These are phyloP conservation scores for Heimioporus punctisporus DNA, from an alignment of 1,284 basidiomycete species.

Conservation along the genomic window DNA sequence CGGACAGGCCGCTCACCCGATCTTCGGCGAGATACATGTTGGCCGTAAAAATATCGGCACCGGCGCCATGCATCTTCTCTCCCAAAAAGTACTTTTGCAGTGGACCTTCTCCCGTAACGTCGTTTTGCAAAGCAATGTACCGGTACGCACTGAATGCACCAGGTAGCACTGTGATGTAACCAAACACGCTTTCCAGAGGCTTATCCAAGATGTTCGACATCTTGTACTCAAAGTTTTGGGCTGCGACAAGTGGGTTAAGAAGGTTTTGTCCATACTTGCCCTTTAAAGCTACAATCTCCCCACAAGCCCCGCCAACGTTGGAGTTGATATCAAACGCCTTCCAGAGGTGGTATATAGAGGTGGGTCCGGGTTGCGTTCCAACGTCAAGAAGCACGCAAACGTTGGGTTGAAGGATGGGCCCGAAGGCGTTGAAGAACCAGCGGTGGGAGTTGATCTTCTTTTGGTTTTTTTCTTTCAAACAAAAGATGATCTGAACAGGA, in stretches of 20 bases:
- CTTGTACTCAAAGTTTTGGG: constrained; percentile 94
- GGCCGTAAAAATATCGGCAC: constrained; percentile 71
- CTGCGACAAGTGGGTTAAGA: constrained; percentile 77
- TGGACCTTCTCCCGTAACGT: constrained; percentile 82
- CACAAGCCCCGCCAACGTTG: constrained; percentile 95
- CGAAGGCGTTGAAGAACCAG: constrained; percentile 97
- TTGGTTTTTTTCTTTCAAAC: constrained; percentile 94
- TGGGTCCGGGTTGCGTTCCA: constrained; percentile 93
- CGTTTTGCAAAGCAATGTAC: constrained; percentile 84
- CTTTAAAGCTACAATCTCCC: constrained; percentile 62
- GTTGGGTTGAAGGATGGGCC: constrained; percentile 36
- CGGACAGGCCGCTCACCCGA: constrained; percentile 78
- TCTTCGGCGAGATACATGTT: constrained; percentile 96
- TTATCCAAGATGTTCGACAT: constrained; percentile 96
- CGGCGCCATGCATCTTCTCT: constrained; percentile 81
- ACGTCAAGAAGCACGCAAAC: constrained; percentile 91
- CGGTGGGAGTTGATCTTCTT: constrained; percentile 98
- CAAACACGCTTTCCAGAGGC: constrained; percentile 81
- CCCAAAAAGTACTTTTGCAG: constrained; percentile 93
- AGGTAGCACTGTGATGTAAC: constrained; percentile 89
- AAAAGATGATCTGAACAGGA: constrained; percentile 78
- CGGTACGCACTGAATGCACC: constrained; percentile 95
- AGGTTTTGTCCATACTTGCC: neutral
- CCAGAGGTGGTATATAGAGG: constrained; percentile 96
- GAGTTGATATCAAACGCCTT: constrained; percentile 89